Percentiles rank a stretch among this genome's conserved stretches.
Conservation (phyloP, 192 early-diverging fungal species). For the Umbelopsis vinacea region DNA sequence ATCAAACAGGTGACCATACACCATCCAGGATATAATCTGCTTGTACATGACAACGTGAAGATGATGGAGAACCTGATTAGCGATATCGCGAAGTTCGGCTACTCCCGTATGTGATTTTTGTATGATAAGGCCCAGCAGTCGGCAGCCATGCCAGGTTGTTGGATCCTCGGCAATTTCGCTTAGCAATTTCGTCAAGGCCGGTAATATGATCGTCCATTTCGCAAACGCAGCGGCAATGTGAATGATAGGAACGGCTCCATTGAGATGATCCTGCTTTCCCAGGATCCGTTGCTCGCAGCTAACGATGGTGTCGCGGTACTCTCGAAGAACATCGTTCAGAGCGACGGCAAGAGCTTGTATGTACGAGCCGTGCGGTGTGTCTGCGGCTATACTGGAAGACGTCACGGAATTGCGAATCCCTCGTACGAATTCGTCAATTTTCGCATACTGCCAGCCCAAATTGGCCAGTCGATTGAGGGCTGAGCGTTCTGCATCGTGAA, state of each 20-base stretch:
- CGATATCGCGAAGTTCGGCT: slow-evolving; percentile 49
- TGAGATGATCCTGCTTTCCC: slow-evolving; percentile 52
- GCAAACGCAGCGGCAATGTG: slow-evolving; percentile 45
- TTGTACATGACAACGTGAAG: slow-evolving; percentile 58
- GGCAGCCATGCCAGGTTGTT: slow-evolving; percentile 46
- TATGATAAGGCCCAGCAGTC: slow-evolving; percentile 55
- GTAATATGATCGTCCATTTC: slow-evolving; percentile 58
- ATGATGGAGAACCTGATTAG: slow-evolving; percentile 49
- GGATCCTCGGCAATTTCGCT: slow-evolving; percentile 41
- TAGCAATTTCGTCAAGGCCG: slow-evolving; percentile 48
- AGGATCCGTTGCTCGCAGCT: slow-evolving; percentile 55
- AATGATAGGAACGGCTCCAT: slow-evolving; percentile 48
- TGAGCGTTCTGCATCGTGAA: slow-evolving; percentile 67
- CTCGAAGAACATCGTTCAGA: slow-evolving; percentile 45
- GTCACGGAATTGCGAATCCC: neutral
- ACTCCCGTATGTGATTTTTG: slow-evolving; percentile 57
- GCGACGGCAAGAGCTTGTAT: slow-evolving; percentile 53
- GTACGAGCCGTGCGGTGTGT: slow-evolving; percentile 46
- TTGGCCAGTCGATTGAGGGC: slow-evolving; percentile 61
- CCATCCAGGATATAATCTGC: slow-evolving; percentile 67
- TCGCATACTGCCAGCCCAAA: slow-evolving; percentile 57
- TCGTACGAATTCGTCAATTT: slow-evolving; percentile 48
- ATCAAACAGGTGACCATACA: slow-evolving; percentile 68
- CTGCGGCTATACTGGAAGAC: neutral
- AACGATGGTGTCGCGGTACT: slow-evolving; percentile 52